A percentile compares a stretch with the other conserved stretches of the same genome.
These are phyloP conservation scores for Linderniella brevidens DNA, from an alignment of 257 asterid genomes.

Conservation along the genomic window DNA sequence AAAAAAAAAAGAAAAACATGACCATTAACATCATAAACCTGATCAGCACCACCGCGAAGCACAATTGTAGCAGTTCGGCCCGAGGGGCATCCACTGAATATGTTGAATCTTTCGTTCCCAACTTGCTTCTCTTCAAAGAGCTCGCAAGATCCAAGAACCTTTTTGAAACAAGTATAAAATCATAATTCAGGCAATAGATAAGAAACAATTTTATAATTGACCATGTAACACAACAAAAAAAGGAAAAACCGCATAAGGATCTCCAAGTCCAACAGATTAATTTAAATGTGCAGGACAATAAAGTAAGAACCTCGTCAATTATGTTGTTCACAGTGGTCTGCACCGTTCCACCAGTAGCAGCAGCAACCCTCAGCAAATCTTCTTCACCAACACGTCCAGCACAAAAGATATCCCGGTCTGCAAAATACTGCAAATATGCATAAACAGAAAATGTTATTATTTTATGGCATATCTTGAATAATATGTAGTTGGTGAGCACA, in stretches of 20 bases:
- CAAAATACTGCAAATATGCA: constrained; percentile 53
- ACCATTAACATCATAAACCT: constrained; percentile 26
- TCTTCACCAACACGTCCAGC: constrained; percentile 95
- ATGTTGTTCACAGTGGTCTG: constrained; percentile 89
- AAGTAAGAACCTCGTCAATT: constrained; percentile 51
- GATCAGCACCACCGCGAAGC: constrained; percentile 97
- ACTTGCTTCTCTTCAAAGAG: constrained; percentile 85
- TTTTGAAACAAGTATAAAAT: constrained; percentile 7
- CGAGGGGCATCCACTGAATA: constrained; percentile 80
- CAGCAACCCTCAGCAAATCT: constrained; percentile 80
- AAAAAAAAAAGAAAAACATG: background rate
- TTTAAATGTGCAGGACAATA: constrained; percentile 6
- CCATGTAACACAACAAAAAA: background rate
- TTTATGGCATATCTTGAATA: too few species aligned
- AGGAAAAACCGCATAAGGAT: background rate
- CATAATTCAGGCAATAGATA: constrained; percentile 3
- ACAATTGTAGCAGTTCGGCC: constrained; percentile 86
- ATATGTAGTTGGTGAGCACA: too few species aligned
- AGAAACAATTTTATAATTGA: background rate
- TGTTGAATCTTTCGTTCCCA: constrained; percentile 86
- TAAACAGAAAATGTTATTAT: constrained; percentile 3
- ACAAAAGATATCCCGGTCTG: constrained; percentile 87
- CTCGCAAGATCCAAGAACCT: constrained; percentile 91
- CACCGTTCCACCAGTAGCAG: constrained; percentile 84
- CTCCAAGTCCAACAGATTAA: background rate